These are phyloP conservation scores for Usnea hakonensis DNA, from an alignment of 495 filamentous ascomycete species.

Conservation along the genomic window DNA sequence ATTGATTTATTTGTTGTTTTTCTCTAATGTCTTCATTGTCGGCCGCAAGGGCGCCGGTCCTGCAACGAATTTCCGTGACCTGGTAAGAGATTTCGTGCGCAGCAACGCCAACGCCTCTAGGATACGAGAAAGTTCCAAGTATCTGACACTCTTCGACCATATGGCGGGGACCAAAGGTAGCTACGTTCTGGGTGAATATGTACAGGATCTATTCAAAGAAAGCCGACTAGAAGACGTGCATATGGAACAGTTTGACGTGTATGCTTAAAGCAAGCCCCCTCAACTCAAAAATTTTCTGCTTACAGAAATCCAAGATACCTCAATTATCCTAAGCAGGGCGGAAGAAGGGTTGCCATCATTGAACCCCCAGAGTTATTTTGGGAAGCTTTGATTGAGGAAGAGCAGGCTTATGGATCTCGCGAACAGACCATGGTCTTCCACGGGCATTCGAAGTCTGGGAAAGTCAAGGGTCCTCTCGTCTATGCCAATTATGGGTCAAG, in stretches of 20 bases:
- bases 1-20: slow-evolving; percentile 74
- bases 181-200: slow-evolving; percentile 70
- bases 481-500: slow-evolving; percentile 89
- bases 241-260: slow-evolving; percentile 74
- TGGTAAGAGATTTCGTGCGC: slow-evolving; percentile 61
- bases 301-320: slow-evolving; percentile 38
- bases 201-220: slow-evolving; percentile 61
- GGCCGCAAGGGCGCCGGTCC: slow-evolving; percentile 38
- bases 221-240: slow-evolving; percentile 64
- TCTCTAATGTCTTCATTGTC: slow-evolving; percentile 66
- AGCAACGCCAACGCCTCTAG: slow-evolving; percentile 54
- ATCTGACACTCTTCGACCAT: slow-evolving; percentile 73
- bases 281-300: background rate
- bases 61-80: slow-evolving; percentile 58
- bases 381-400: slow-evolving; percentile 82
- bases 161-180: slow-evolving; percentile 88
- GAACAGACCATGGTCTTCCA: slow-evolving; percentile 72
- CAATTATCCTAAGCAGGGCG: slow-evolving; percentile 75
- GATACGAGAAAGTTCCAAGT: slow-evolving; percentile 62
- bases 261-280: background rate
- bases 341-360: slow-evolving; percentile 74
- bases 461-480: slow-evolving; percentile 84
- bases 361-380: slow-evolving; percentile 61
- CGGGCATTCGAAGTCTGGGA: slow-evolving; percentile 78
- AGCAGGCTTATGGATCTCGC: slow-evolving; percentile 45